Evolutionary conservation across 495 filamentous ascomycete species (phyloP).

Genomic region (Penicillium arizonense): DNA sequence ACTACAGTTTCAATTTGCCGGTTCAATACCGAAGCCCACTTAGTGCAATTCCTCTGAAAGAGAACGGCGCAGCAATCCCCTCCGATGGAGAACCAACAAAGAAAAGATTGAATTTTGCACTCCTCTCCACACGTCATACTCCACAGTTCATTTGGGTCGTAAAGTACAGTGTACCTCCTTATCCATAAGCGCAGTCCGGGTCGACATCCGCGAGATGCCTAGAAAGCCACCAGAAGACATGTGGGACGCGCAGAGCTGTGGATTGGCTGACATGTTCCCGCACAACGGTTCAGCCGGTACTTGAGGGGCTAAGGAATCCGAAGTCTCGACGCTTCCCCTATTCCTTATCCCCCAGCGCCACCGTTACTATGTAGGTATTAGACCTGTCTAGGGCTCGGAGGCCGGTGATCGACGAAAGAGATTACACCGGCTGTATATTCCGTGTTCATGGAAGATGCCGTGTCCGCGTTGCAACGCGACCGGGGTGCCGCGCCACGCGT

Average conservation of each 20-base stretch:
- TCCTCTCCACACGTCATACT: neutral
- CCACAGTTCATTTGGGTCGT: conserved; percentile 1
- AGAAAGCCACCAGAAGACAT: conserved; percentile 8
- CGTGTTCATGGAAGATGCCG: neutral
- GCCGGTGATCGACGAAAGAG: neutral
- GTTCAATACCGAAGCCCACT: conserved; percentile 1
- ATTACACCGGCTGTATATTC: neutral
- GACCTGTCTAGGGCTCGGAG: neutral
- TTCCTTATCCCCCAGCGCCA: conserved; percentile 17
- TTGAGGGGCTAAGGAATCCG: conserved; percentile 6
- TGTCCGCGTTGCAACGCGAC: conserved; percentile 1
- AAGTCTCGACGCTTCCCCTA: conserved; percentile 7
- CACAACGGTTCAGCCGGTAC: conserved; percentile 19
- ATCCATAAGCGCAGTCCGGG: conserved; percentile 10
- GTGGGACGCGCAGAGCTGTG: neutral
- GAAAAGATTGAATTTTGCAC: neutral
- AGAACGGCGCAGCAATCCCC: neutral
- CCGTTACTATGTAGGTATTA: conserved; percentile 1
- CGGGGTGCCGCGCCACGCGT: conserved; percentile 10
- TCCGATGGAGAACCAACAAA: conserved; percentile 5
- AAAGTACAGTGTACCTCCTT: neutral
- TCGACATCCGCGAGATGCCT: conserved; percentile 12
- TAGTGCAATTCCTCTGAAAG: neutral
- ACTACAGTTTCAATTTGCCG: neutral
- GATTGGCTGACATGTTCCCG: conserved; percentile 18